Conservation (phyloP, 2,329 filamentous ascomycete species). For the Coniella lustricola region DNA sequence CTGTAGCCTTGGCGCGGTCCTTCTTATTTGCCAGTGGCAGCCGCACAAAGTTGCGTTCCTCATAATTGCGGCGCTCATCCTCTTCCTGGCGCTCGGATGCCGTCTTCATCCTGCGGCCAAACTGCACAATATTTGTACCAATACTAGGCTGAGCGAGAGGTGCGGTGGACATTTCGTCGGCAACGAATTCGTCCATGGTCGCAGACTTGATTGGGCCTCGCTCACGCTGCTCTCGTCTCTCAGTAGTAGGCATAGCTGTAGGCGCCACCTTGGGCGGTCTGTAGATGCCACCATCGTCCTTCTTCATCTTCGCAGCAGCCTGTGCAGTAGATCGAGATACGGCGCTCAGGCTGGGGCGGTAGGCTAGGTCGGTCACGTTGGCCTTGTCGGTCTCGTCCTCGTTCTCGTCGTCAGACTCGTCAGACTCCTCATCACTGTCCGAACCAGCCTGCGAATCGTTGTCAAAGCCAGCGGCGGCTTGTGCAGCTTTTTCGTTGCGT, state of each 20-base stretch:
- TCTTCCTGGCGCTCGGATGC: constrained; percentile 70
- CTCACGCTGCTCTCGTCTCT: constrained; percentile 54
- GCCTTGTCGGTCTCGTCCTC: constrained; percentile 27
- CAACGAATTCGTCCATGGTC: constrained; percentile 87
- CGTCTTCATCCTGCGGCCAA: constrained; percentile 74
- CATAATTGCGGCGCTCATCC: constrained; percentile 73
- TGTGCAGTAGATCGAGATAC: constrained; percentile 29
- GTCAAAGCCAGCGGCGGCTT: constrained; percentile 28
- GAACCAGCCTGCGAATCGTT: constrained; percentile 28
- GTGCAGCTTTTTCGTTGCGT: constrained; percentile 33
- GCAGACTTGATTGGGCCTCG: constrained; percentile 65
- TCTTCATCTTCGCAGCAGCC: constrained; percentile 24
- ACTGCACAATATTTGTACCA: constrained; percentile 76
- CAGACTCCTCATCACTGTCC: constrained; percentile 29
- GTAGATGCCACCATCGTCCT: constrained; percentile 66
- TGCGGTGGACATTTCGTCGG: constrained; percentile 72
- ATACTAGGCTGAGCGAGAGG: constrained; percentile 84
- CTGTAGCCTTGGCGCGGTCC: constrained; percentile 60
- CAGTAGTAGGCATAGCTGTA: constrained; percentile 69
- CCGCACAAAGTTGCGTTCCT: constrained; percentile 87
- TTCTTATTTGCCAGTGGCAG: constrained; percentile 85
- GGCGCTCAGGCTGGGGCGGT: constrained; percentile 30
- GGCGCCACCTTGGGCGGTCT: constrained; percentile 82
- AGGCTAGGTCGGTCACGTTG: constrained; percentile 24
- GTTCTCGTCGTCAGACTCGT: constrained; percentile 26